These are phyloP conservation scores for Fraxinus xanthoxyloides DNA, from an alignment of 305 asterid genomes.

Conservation along the genomic window DNA sequence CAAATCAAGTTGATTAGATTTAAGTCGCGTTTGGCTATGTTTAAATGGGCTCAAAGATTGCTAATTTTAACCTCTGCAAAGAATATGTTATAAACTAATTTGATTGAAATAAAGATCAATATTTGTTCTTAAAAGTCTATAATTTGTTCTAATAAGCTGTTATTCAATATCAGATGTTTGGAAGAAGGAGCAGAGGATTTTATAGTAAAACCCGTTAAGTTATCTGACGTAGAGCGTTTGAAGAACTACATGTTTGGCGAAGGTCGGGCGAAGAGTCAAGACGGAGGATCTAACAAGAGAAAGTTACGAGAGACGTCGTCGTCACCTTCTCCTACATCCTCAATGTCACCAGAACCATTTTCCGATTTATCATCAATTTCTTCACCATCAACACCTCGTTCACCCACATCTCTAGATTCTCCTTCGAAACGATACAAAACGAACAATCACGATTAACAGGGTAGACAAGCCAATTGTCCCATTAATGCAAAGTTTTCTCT, in stretches of 20 bases:
- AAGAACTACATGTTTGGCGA: slow-evolving; percentile 76
- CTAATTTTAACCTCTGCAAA: background rate
- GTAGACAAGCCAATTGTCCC: slow-evolving; percentile 26
- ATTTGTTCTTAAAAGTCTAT: slow-evolving; percentile 3
- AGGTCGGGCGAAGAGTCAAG: slow-evolving; percentile 33
- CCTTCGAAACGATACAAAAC: slow-evolving; percentile 44
- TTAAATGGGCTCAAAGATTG: background rate
- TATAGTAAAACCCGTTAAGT: slow-evolving; percentile 79
- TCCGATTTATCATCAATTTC: slow-evolving; percentile 41
- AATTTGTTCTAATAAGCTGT: background rate
- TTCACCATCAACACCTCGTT: slow-evolving; percentile 41
- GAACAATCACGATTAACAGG: slow-evolving; percentile 15
- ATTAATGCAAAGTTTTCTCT: slow-evolving; percentile 31
- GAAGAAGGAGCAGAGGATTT: slow-evolving; percentile 97
- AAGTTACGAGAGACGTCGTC: slow-evolving; percentile 43
- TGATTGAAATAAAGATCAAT: background rate
- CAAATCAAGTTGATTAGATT: background rate
- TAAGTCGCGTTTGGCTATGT: background rate
- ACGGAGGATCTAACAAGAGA: slow-evolving; percentile 50
- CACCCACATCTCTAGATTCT: slow-evolving; percentile 42
- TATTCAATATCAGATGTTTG: slow-evolving; percentile 55
- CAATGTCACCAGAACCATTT: slow-evolving; percentile 26
- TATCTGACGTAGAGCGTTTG: slow-evolving; percentile 71
- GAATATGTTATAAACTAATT: background rate
- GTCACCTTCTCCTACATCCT: slow-evolving; percentile 19